phyloP scores from a whole-genome alignment of 345 rosid genomes.

The Combretum micranthum region DNA sequence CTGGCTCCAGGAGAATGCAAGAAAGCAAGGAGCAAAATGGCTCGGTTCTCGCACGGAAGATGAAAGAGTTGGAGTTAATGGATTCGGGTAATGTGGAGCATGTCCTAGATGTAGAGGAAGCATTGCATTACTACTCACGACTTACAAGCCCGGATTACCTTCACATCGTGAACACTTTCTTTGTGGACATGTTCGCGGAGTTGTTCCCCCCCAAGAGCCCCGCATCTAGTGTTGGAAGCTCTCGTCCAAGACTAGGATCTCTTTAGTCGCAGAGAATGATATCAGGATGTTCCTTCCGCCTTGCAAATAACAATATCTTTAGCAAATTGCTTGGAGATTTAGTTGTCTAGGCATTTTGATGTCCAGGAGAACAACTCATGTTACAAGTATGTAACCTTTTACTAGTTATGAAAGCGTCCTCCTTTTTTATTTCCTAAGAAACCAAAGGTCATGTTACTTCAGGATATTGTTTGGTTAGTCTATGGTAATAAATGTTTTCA shows the following conservation, averaged over 20 bases:
- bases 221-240: too few species aligned
- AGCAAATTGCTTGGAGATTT: too few species aligned
- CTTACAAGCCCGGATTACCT: conserved; percentile 12
- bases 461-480: too few species aligned
- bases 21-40: neutral
- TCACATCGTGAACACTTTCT: conserved; percentile 9
- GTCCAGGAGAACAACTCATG: too few species aligned
- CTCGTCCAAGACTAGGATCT: neutral
- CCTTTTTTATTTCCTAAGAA: too few species aligned
- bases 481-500: too few species aligned
- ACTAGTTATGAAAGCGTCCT: too few species aligned
- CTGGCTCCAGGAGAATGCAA: conserved; percentile 6
- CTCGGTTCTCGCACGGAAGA: conserved; percentile 7
- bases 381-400: too few species aligned
- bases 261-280: neutral
- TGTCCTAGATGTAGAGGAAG: conserved; percentile 13
- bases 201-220: neutral
- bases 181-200: conserved; percentile 12
- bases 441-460: too few species aligned
- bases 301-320: too few species aligned
- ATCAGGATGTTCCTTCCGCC: too few species aligned
- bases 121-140: conserved; percentile 14
- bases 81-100: conserved; percentile 7
- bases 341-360: too few species aligned
- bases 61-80: conserved; percentile 12